Conservation (phyloP, 768 basidiomycete genomes). For the Boletus reticulatus region DNA sequence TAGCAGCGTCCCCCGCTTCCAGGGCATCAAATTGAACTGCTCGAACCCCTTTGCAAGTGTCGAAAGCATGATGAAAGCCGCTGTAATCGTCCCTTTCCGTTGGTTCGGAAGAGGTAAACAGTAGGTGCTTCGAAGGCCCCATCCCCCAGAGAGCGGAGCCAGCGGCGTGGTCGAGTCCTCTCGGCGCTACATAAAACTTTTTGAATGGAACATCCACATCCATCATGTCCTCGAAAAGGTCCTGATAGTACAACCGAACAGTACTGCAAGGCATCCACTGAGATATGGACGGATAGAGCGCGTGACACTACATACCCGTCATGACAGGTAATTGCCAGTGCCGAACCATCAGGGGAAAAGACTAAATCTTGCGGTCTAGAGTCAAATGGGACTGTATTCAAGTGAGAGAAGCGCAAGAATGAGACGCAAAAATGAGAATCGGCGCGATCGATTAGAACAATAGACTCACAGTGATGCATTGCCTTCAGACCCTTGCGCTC, state of each 20-base stretch:
- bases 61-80: slow-evolving; percentile 54
- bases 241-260: slow-evolving; percentile 18
- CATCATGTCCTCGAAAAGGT: slow-evolving; percentile 21
- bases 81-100: slow-evolving; percentile 8
- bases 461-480: slow-evolving; percentile 17
- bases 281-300: background rate
- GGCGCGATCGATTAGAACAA: background rate
- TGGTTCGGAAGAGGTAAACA: slow-evolving; percentile 62
- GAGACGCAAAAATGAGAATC: background rate
- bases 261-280: slow-evolving; percentile 15
- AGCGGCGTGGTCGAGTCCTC: slow-evolving; percentile 27
- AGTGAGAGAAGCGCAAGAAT: slow-evolving; percentile 1
- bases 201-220: slow-evolving; percentile 13
- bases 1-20: slow-evolving; percentile 55
- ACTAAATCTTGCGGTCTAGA: slow-evolving; percentile 42
- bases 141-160: slow-evolving; percentile 57
- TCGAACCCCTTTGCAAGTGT: slow-evolving; percentile 29
- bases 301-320: slow-evolving; percentile 24
- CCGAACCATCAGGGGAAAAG: slow-evolving; percentile 40
- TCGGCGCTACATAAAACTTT: slow-evolving; percentile 15
- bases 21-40: slow-evolving; percentile 40
- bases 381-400: slow-evolving; percentile 20
- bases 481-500: slow-evolving; percentile 8
- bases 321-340: slow-evolving; percentile 37
- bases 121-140: slow-evolving; percentile 33